Base-by-base conservation (phyloP, 2,329 filamentous ascomycete species). In the Elsinoe arachidis region DNA sequence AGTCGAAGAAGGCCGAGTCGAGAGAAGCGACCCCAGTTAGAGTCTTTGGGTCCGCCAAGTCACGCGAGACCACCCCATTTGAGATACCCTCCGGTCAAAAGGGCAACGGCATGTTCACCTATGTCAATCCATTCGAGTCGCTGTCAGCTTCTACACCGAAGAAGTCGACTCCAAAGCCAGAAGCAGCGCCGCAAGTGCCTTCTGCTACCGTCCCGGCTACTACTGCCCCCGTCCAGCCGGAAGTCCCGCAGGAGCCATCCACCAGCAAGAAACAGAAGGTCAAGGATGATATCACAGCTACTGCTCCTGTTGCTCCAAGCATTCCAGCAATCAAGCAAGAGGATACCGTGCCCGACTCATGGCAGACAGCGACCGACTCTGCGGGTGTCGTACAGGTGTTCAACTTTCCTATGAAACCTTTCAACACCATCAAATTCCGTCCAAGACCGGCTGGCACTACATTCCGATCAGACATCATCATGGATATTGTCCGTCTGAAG, bases 351-450 rank as follows among this genome's bases (percentile, higher is more conserved):
- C 87, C 84, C n/a, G 90, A 95, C 62, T 91, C 85, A 72, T 95
- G 90, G 90, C 90, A 96, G 76, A 95, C 86, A 62, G 88, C 87
- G 3, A 89, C 91, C 65, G 82, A 82, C 57, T 83, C 96, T 38
- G 10, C 23, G 2, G 33, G 26, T 26, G 33, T 38, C 9, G 69
- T 72, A n/a, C 64, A 65, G 68, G 91, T 97, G 47, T 93, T 88
- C 76, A 95, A 95, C 71, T 96, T 99, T 71, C 93, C 93, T 14
- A 90, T 99, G 86, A 89, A 87, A 71, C 93, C 93, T 3, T 99
- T 95, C 79, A 91, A 95, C 63, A 87, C 91, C 17, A 93, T 99
- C 68, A 84, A 82, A 11, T 81, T 97, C 65, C 71, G 79, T 67
- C 68, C 69, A 39, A 72, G 73, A 77, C 83, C 69, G 75, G 81